Conservation (phyloP, 345 rosid species). For the Xanthoceras sorbifolium region DNA sequence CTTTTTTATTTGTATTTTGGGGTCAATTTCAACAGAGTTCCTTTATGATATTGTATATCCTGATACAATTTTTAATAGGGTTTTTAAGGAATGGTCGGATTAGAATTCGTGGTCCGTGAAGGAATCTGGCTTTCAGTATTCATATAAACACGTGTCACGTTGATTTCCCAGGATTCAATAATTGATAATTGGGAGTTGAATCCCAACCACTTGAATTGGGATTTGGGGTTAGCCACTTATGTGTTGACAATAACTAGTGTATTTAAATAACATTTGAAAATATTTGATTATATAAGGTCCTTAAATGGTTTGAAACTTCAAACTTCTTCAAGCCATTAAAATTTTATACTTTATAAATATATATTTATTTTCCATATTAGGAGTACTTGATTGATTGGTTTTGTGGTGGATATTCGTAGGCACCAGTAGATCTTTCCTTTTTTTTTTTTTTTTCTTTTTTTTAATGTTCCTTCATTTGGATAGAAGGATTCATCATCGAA, state of each 20-base stretch:
- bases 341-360: too few relatives aligned
- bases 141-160: constrained; percentile 16
- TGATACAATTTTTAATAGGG: not conserved
- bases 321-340: too few relatives aligned
- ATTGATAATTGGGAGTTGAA: not conserved
- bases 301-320: too few relatives aligned
- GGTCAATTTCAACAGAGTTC: not conserved
- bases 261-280: not conserved
- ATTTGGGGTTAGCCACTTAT: not conserved
- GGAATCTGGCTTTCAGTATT: not conserved
- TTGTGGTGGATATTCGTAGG: not conserved
- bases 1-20: too few relatives aligned
- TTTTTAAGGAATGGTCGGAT: not conserved
- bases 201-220: constrained; percentile 15
- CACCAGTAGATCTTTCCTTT: not conserved
- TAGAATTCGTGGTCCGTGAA: not conserved
- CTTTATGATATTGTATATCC: not conserved
- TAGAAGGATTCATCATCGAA: not conserved
- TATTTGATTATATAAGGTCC: too few relatives aligned
- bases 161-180: constrained; percentile 13
- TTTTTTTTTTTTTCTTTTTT: not conserved
- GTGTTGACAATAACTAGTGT: not conserved
- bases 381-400: too few relatives aligned
- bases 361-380: too few relatives aligned
- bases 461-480: not conserved